A percentile compares a stretch with the other conserved stretches of the same genome.
These are phyloP conservation scores for Fraxinus cuspidata DNA, from an alignment of 257 asterid genomes.

Conservation along the genomic window DNA sequence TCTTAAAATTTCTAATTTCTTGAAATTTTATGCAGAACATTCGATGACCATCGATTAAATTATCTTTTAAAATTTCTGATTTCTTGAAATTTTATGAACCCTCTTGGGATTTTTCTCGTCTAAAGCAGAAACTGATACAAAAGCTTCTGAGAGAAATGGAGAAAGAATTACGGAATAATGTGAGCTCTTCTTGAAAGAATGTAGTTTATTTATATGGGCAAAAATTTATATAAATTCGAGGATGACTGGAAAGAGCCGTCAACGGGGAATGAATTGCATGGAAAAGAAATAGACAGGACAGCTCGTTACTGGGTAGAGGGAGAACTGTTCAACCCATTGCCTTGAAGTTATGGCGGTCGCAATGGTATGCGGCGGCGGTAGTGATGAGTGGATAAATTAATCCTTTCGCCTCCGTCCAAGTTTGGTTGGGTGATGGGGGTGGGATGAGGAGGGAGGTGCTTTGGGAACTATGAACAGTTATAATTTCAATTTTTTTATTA, in stretches of 20 bases:
- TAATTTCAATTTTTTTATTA: too few relatives aligned
- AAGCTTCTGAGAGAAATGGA: neutral
- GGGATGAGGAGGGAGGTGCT: too few relatives aligned
- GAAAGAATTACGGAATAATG: neutral
- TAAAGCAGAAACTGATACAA: neutral
- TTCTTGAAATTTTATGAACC: neutral
- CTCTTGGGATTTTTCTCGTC: neutral
- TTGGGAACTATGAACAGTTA: too few relatives aligned
- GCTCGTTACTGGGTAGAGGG: slow-evolving; percentile 23
- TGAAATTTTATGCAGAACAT: too few relatives aligned
- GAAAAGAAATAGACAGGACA: slow-evolving; percentile 21
- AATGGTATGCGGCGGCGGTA: too few relatives aligned
- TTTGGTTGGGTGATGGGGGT: too few relatives aligned
- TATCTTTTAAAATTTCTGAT: too few relatives aligned
- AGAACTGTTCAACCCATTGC: neutral
- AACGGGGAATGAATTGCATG: slow-evolving; percentile 13
- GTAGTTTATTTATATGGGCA: neutral
- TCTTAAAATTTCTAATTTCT: too few relatives aligned
- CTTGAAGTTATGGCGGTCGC: neutral
- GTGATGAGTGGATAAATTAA: too few relatives aligned
- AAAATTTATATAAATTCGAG: neutral
- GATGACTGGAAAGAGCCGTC: slow-evolving; percentile 27
- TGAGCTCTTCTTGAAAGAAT: neutral
- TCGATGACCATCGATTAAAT: too few relatives aligned
- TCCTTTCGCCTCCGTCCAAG: too few relatives aligned